Base-by-base conservation (phyloP, 805 yeast species). In the Wickerhamomyces bisporus region DNA sequence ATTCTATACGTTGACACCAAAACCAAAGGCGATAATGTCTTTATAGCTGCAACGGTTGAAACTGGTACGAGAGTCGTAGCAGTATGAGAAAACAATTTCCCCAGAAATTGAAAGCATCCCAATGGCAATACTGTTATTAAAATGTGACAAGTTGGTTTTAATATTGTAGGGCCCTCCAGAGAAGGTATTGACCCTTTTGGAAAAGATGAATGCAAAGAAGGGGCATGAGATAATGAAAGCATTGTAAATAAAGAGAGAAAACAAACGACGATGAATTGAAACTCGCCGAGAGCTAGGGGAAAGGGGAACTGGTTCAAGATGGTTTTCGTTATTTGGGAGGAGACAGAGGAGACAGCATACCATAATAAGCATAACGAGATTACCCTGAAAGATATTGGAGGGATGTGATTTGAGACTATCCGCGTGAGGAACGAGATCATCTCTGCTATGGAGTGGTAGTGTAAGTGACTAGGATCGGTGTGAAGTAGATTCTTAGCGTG, bases 41-140 rank as follows among this genome's bases (percentile, higher is more conserved):
- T 73, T n/a, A 81, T 69, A 40, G 84, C 78, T 1, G 86, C 79
- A 1, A 80, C 84, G 0, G 87, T 77, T 0, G 86, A 80, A 12
- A 81, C 71, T 0, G 86, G 79, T 6, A 80, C 79, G 30, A 76
- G 50, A 6, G 84, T 73, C 0, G 85, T 79, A 0, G 87, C 86
- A 26, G 73, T 70, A 29, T 81, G 70, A 4, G 78, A 73, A 52
- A 77, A 76, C 49, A 69, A 68, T 54, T 79, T 80, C 3, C 86
- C 86, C 14, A 71, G 59, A 47, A 79, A 79, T 49, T 80, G 87
- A 52, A 80, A 77, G 10, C 78, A 53, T 1, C 86, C 84, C 55
- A 81, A 62, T 0, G 88, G 88, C 19, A 79, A 52, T 8, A 77
- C 75, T 0, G 74, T 69, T 39, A 67, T 65, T 11, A 76, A 39